These are phyloP conservation scores for Ustilago hordei DNA, from an alignment of 1,284 basidiomycete species.

Conservation along the genomic window DNA sequence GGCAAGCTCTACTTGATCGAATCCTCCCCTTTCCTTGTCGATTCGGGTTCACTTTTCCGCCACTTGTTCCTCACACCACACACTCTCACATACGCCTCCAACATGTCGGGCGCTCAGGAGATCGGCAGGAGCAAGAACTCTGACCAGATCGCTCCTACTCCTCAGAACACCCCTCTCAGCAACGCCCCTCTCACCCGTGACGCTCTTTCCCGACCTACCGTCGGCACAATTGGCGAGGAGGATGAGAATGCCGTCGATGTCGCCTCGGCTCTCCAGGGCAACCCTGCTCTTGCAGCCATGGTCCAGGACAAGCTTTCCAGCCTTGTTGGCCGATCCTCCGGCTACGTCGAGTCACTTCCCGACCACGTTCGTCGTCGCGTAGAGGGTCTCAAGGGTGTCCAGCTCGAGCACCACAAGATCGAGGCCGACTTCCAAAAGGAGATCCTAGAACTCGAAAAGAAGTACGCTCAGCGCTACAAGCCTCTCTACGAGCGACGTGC, in stretches of 20 bases:
- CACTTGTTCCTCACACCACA: background rate
- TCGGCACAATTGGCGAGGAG: constrained; percentile 68
- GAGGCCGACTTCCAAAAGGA: constrained; percentile 97
- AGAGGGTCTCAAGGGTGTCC: constrained; percentile 93
- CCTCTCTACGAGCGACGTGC: constrained; percentile 89
- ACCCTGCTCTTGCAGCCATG: constrained; percentile 69
- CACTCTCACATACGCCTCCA: background rate
- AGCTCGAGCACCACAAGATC: constrained; percentile 90
- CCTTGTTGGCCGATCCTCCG: constrained; percentile 83
- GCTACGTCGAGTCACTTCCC: constrained; percentile 88
- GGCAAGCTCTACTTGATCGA: constrained; percentile 6
- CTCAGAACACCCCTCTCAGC: constrained; percentile 82
- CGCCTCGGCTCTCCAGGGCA: constrained; percentile 57
- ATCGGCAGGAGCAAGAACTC: constrained; percentile 57
- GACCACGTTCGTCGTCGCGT: constrained; percentile 84
- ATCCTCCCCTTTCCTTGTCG: background rate
- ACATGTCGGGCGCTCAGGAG: constrained; percentile 56
- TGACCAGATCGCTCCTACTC: constrained; percentile 76
- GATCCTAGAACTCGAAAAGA: constrained; percentile 95
- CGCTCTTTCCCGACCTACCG: constrained; percentile 75
- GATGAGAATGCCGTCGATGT: constrained; percentile 60
- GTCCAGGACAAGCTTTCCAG: constrained; percentile 73
- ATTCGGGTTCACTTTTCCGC: background rate
- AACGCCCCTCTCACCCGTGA: constrained; percentile 78
- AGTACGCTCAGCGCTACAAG: constrained; percentile 87